Evolutionary conservation across 257 asterid species (phyloP), one percentile per base, ranked within the genome.

Genomic region (Eucommia ulmoides): DNA sequence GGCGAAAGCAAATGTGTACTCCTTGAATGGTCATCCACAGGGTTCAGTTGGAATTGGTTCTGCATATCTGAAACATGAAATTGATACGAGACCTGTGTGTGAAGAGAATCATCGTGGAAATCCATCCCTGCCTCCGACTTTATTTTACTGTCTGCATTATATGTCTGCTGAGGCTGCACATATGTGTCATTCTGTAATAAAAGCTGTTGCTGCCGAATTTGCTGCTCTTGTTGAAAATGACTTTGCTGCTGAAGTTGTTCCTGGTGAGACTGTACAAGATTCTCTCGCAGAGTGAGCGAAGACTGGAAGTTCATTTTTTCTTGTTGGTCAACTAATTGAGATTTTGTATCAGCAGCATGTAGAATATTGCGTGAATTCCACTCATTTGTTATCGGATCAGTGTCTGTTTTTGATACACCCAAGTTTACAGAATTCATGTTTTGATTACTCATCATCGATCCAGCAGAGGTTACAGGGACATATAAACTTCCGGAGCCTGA

Each of bases 401-500:
- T 58, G 70, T 62, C 68, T 65, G 74, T 51, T 63, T 65, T 63
- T 45, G 83, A 53, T 61, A 70, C 74, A 51, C 88, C 58, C 71
- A 74, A 38, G 55, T 78, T 63, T 29, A 58, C 64, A 29, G 73
- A 38, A 57, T 67, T 77, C 55, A 70, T 49, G 75, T 73, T 74
- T 49, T 75, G 82, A 58, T 63, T 71, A 72, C 65, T 79, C 61
- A 52, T 65, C 55, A 63, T 57, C 18, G 81, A 70, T 48, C 88
- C 80, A 56, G 52, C 66, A 64, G 88, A 67, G 53, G 83, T 61
- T 47, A 61, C 79, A 59, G 92, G 79, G 50, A 42, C 70, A 62
- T 67, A 80, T 53, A 75, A 47, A 63, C 67, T 81, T 61, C 84
- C 95, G 65, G 94, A 74, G 35, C 66, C 88, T 44, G 91, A 65